Evolutionary conservation across 306 rosid species (phyloP), one percentile per base, ranked within the genome.

Genomic region (Malus asiatica): DNA sequence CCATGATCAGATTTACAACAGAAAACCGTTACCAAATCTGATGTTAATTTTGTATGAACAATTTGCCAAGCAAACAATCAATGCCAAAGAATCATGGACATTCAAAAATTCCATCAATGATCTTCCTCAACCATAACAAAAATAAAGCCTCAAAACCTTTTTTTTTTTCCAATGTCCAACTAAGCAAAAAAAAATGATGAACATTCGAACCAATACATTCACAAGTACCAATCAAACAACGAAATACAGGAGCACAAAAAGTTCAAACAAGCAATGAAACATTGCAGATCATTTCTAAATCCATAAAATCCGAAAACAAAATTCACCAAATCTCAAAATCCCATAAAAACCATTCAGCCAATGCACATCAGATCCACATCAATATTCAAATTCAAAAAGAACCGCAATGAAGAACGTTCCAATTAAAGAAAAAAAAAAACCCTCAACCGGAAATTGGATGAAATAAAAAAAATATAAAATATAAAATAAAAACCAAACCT

Each of bases 401-500:
- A 40, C 16, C 11, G 9, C 22, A 20, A 40, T 27, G 53, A 48
- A 48, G 5, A 4, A 48, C 8, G 16, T 48, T 22, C 14, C 25
- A n/a, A 22, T 23, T 13, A 35, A 35, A 35, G 8, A 6, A 25
- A 11, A 25, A 11, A 25, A 11, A 46, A 25, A 46, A 46, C 52
- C 19, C 19, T 12, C 33, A 60, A 25, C 19, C 14, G 66, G 35
- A 27, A 74, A 74, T 30, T n/a, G 25, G 52, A 46, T 1, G 42
- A 19, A 32, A 60, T 12, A 16, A 25, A 35, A 46, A 18, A 6
- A 29, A 20, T 9, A 33, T 35, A 35, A 35, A 35, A 35, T 1
- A 35, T 33, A 35, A 35, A 35, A 35, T 35, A 35, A 6, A 35
- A 35, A 35, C 10, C 59, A 13, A 13, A 79, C 86, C 86, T 79